Evolutionary conservation across 352 stramenopile genomes (phyloP).

Genomic region (Hyaloperonospora arabidopsidis): DNA sequence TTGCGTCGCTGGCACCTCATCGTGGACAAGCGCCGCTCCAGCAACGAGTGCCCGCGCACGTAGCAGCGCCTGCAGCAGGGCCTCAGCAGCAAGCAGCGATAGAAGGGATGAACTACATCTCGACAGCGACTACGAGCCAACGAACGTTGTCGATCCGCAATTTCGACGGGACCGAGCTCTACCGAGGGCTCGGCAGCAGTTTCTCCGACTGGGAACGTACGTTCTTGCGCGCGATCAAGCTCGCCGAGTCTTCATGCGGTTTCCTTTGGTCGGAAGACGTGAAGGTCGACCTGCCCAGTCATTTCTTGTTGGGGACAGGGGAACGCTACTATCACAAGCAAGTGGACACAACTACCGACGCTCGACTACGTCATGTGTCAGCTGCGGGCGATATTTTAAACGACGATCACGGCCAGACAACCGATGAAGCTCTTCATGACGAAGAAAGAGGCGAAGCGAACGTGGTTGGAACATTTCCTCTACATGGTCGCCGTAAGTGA

Average conservation of each 20-base stretch:
- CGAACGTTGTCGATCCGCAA: background rate
- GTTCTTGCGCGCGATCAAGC: too few relatives aligned
- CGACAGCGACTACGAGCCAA: background rate
- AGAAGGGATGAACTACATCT: too few relatives aligned
- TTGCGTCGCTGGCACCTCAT: too few relatives aligned
- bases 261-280: too few relatives aligned
- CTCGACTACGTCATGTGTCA: slow-evolving; percentile 1
- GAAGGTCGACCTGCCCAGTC: background rate
- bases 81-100: too few relatives aligned
- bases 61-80: too few relatives aligned
- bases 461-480: slow-evolving; percentile 6
- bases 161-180: background rate
- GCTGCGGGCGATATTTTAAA: background rate
- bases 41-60: too few relatives aligned
- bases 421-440: slow-evolving; percentile 2
- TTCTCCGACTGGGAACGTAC: background rate
- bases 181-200: background rate
- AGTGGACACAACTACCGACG: slow-evolving; percentile 1
- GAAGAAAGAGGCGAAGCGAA: slow-evolving; percentile 1
- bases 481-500: background rate
- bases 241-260: too few relatives aligned
- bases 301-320: background rate
- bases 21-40: too few relatives aligned
- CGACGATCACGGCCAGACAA: slow-evolving; percentile 1
- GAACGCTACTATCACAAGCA: slow-evolving; percentile 6